phyloP scores from a whole-genome alignment of 2,329 filamentous ascomycete genomes.

The Verticillium tricorpus region DNA sequence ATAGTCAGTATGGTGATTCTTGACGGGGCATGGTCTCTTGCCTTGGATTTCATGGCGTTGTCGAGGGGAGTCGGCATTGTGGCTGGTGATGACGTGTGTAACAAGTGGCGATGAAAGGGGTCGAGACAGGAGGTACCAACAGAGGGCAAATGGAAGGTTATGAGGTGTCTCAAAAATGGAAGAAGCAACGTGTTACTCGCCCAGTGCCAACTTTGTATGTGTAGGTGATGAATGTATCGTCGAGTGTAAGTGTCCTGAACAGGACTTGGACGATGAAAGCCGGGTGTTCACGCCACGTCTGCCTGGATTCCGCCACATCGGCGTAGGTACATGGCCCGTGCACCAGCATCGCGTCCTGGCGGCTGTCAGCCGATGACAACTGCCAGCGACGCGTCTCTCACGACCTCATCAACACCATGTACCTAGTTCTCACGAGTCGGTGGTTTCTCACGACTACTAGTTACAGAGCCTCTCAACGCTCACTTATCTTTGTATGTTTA shows the following conservation, averaged over 20 bases:
- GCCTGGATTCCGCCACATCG: not conserved
- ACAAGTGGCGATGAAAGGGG: not conserved
- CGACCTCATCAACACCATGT: not conserved
- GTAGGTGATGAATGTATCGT: not conserved
- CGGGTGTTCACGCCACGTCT: not conserved
- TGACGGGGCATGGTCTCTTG: slow-evolving; percentile 28
- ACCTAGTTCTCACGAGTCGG: not conserved
- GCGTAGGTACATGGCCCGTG: not conserved
- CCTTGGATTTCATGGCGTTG: slow-evolving; percentile 65
- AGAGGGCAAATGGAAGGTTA: not conserved
- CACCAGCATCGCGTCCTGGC: not conserved
- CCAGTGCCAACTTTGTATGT: not conserved
- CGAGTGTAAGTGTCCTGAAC: not conserved
- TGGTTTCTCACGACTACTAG: not conserved
- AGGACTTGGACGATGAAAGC: not conserved
- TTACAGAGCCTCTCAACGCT: not conserved
- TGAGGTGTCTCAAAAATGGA: not conserved
- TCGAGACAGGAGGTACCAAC: not conserved
- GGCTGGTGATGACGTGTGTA: not conserved
- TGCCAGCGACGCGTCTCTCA: not conserved
- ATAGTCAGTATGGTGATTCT: slow-evolving; percentile 4
- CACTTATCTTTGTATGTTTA: not conserved
- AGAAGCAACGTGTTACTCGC: not conserved
- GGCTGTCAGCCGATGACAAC: not conserved
- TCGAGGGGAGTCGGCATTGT: slow-evolving; percentile 67